Conservation (phyloP, 1,139 yeast species). For the Kodamaea ohmeri region DNA sequence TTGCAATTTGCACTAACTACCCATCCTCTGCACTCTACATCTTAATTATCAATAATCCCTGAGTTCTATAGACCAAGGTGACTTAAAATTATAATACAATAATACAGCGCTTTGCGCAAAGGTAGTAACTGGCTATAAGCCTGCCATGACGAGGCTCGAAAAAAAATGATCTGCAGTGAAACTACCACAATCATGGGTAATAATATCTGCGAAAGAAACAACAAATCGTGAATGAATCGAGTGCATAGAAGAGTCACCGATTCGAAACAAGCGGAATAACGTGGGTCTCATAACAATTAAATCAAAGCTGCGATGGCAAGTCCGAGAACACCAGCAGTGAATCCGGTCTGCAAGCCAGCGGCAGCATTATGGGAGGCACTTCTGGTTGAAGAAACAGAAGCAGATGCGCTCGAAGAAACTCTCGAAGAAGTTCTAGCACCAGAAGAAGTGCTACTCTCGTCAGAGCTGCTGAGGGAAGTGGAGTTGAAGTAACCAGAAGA, state of each 20-base stretch:
- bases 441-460: slow-evolving; percentile 6
- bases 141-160: slow-evolving; percentile 3
- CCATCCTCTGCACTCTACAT: no score
- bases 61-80: slow-evolving; percentile 1
- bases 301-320: slow-evolving; percentile 50
- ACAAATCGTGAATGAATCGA: no score
- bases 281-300: slow-evolving; percentile 19
- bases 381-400: slow-evolving; percentile 21
- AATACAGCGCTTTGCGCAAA: slow-evolving; percentile 3
- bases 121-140: neutral
- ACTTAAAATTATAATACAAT: slow-evolving; percentile 2
- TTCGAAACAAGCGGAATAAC: neutral
- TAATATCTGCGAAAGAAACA: no score
- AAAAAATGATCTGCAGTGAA: neutral
- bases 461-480: slow-evolving; percentile 11
- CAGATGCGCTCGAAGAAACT: slow-evolving; percentile 15
- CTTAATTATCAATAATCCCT: neutral
- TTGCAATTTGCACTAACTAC: no score
- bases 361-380: slow-evolving; percentile 34
- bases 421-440: no score
- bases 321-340: slow-evolving; percentile 51
- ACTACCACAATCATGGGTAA: no score
- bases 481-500: slow-evolving; percentile 16
- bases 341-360: slow-evolving; percentile 31
- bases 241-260: no score